These are phyloP conservation scores for Ascochyta fabae DNA, from an alignment of 2,329 filamentous ascomycete species.

Conservation along the genomic window DNA sequence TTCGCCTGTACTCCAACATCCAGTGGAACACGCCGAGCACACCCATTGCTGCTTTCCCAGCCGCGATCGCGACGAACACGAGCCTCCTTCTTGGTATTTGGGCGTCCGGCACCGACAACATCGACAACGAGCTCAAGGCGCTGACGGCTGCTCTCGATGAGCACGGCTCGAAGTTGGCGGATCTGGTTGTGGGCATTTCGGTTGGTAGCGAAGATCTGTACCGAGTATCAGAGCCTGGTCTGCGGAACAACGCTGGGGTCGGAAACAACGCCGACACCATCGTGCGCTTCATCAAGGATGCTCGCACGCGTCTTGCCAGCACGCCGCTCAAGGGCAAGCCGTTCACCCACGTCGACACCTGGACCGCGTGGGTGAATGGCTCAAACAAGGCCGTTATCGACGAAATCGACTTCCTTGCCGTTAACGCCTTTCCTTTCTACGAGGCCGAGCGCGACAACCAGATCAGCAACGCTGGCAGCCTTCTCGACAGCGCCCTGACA, in stretches of 20 bases:
- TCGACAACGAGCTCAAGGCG: slow-evolving; percentile 45
- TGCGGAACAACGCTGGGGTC: slow-evolving; percentile 65
- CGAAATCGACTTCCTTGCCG: slow-evolving; percentile 46
- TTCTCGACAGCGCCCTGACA: slow-evolving; percentile 38
- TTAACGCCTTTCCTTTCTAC: slow-evolving; percentile 50
- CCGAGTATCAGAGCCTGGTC: slow-evolving; percentile 71
- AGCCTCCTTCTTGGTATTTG: slow-evolving; percentile 49
- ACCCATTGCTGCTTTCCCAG: slow-evolving; percentile 61
- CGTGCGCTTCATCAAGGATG: slow-evolving; percentile 61
- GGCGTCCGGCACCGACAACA: slow-evolving; percentile 60
- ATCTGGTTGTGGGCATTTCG: slow-evolving; percentile 46
- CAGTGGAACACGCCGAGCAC: slow-evolving; percentile 69
- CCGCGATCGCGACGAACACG: slow-evolving; percentile 44
- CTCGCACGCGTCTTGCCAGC: slow-evolving; percentile 60
- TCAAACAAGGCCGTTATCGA: slow-evolving; percentile 46
- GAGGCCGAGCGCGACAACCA: slow-evolving; percentile 42
- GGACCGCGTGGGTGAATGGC: slow-evolving; percentile 45
- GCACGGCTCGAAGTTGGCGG: slow-evolving; percentile 59
- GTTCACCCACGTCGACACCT: slow-evolving; percentile 49
- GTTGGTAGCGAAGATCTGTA: slow-evolving; percentile 63
- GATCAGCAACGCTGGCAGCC: slow-evolving; percentile 51
- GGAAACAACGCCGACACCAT: slow-evolving; percentile 69
- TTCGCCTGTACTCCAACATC: slow-evolving; percentile 75
- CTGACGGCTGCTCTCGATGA: slow-evolving; percentile 40
- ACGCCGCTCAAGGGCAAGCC: slow-evolving; percentile 64